Base-by-base conservation (phyloP, 2,329 filamentous ascomycete species). In the Thielaviopsis euricoi region DNA sequence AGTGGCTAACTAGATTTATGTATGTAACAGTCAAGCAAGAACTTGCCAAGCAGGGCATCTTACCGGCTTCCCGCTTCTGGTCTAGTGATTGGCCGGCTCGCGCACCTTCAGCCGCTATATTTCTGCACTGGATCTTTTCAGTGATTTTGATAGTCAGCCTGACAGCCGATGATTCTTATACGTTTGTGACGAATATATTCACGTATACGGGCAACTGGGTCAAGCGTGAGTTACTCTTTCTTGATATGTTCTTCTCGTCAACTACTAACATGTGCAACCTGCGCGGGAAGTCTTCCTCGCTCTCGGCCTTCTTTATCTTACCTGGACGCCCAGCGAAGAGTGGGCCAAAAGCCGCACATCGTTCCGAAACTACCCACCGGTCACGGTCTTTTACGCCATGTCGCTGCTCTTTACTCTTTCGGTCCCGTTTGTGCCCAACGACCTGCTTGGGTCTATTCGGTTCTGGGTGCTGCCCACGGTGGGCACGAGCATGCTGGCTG, bases 61-160 rank as follows among this genome's bases (percentile, higher is more conserved):
- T 87, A 15, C 85, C 85, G 0, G 84, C 76, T 57, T 81, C 79
- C 61, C 73, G 74, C 2, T 78, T 87, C 66, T 87, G 81, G 80
- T 83, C 83, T 0, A 85, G 81, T 3, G 83, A 82, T 64, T 79
- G 77, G 68, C 85, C 84, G 0, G 84, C 82, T 61, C 84, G 83
- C 10, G 58, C 58, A 17, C 58, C 58, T 23, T 51, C 58, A 13
- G 56, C 54, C 1, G 49, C 58, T 26, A 59, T 59, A 43, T 21
- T 59, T 19, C 25, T 59, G 17, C 58, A 59, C 51, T 59, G 58
- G 58, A 7, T 53, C 6, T 59, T 59, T 33, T 59, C 58, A 9
- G 26, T 59, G 5, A 46, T 51, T 13, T 53, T 59, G 23, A 57
- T 59, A 49, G 46, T 59, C n/a, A 51, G 40, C 9, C 50, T 43